phyloP scores from a whole-genome alignment of 352 stramenopile genomes.

The Pythium plurisporium region DNA sequence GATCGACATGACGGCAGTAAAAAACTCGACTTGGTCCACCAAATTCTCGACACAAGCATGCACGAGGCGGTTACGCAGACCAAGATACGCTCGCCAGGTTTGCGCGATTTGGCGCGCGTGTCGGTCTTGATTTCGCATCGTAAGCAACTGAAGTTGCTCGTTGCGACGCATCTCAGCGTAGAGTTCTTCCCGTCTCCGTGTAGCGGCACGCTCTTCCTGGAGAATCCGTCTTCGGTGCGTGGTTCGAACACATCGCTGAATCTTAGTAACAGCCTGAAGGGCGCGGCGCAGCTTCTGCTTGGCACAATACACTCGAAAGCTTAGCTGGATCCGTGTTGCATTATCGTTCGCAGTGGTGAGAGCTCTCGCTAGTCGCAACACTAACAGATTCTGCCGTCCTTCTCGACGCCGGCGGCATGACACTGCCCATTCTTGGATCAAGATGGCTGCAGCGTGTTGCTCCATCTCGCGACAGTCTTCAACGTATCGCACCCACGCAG shows the following conservation, averaged over 20 bases:
- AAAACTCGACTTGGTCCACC: conserved; percentile 47
- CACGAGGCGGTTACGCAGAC: conserved; percentile 27
- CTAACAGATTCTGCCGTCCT: neutral
- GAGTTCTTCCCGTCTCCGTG: conserved; percentile 19
- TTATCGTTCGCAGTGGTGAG: conserved; percentile 7
- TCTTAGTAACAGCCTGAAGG: conserved; percentile 16
- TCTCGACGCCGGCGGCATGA: neutral
- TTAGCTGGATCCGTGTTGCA: conserved; percentile 36
- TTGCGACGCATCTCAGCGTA: conserved; percentile 7
- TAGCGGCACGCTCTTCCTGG: neutral
- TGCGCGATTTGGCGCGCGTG: conserved; percentile 28
- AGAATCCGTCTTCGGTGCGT: neutral
- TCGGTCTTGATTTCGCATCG: neutral
- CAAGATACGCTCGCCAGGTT: conserved; percentile 27
- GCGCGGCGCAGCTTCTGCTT: neutral
- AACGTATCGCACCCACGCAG: conserved; percentile 2
- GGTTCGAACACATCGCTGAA: conserved; percentile 27
- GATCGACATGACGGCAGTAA: conserved; percentile 35
- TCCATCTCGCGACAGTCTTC: conserved; percentile 4
- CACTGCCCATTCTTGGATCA: conserved; percentile 6
- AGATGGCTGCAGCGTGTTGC: neutral
- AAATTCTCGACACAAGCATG: conserved; percentile 19
- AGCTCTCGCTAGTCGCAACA: conserved; percentile 21
- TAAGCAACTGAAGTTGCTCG: conserved; percentile 5
- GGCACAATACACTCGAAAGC: conserved; percentile 12